Base-by-base conservation (phyloP, 257 asterid species). In the Coffea canephora region DNA sequence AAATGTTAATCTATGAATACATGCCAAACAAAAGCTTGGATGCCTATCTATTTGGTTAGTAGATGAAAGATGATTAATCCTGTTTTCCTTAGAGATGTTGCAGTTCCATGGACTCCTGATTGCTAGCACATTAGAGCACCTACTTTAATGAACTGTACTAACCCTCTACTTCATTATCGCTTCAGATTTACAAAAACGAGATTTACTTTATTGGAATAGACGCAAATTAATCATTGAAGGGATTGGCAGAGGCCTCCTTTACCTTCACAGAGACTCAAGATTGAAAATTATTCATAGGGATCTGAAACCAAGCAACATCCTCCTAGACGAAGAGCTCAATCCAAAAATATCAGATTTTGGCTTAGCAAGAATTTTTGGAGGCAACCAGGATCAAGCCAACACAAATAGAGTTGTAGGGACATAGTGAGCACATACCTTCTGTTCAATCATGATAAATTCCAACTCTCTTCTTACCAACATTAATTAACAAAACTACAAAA, bases 311-410 rank as follows among this genome's bases (percentile, higher is more conserved):
- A 85, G 89, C 75, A 90, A 91, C 71, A 86, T 91, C 82, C 81
- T 89, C 64, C 76, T 90, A 79, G 95, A 92, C 71, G 80, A 78
- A n/a, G 87, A 89, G 55, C 84, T 86, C 83, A 88, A 83, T 57
- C 84, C 97, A 13, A 89, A 87, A 74, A 92, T 92, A 79, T 87
- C 97, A 36, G 97, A 92, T 77, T 90, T 92, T 70, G 95, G 90
- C 71, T 73, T 87, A 85, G 95, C 94, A 3, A 88, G 92, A 77
- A 87, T 90, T 76, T 90, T 83, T 21, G 88, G 85, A 73, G 78
- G 84, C 75, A 82, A 87, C 80, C 87, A 88, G 74, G 91, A 90
- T 79, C 91, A 90, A 70, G 91, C 78, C 79, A 88, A 83, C 69
- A 92, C 95, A 18, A 71, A 21, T 36, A 84, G 93, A 69, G 91